These are phyloP conservation scores for Neurospora africana DNA, from an alignment of 495 filamentous ascomycete species.

Conservation along the genomic window DNA sequence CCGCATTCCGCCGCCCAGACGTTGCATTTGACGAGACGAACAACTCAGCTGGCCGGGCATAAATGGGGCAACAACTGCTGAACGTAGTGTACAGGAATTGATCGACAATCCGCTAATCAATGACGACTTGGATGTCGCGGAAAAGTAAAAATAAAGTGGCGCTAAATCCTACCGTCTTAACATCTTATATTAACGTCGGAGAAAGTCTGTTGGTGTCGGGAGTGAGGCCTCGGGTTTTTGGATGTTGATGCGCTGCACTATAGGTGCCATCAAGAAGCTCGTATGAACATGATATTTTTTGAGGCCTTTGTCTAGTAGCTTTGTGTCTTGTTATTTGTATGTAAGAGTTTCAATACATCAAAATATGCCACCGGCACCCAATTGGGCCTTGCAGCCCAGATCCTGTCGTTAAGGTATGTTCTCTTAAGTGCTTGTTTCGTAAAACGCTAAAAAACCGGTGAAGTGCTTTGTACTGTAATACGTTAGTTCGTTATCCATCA, in stretches of 20 bases:
- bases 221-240: not conserved
- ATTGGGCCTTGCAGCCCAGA: no score
- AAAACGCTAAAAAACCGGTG: no score
- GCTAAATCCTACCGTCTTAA: not conserved
- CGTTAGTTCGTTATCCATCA: not conserved
- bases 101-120: not conserved
- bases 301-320: not conserved
- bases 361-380: no score
- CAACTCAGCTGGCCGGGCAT: not conserved
- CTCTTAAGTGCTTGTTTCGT: no score
- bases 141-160: not conserved
- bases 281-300: not conserved
- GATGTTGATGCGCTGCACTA: not conserved
- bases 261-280: not conserved
- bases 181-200: not conserved
- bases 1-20: not conserved
- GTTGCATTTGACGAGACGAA: not conserved
- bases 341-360: no score
- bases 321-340: no score
- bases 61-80: not conserved
- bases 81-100: not conserved
- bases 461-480: not conserved
- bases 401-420: no score
- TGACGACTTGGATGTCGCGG: not conserved
- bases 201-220: not conserved